These are phyloP conservation scores for Beauveria sp. DNA, from an alignment of 2,329 filamentous ascomycete genomes.

Conservation along the genomic window DNA sequence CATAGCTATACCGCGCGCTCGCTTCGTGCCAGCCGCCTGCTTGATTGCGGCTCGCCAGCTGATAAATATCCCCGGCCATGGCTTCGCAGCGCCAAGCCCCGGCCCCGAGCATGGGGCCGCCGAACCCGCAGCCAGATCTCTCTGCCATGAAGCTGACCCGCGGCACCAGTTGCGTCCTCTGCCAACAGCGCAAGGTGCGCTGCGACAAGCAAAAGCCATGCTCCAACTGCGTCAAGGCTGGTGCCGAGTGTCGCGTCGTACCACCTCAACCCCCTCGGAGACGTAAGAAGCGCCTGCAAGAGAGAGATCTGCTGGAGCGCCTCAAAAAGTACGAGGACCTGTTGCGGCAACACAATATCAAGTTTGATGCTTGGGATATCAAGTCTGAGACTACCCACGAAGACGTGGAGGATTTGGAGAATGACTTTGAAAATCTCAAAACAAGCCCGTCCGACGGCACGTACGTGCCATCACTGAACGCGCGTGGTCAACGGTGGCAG, in stretches of 20 bases:
- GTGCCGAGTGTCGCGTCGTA: conserved; percentile 53
- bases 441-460: conserved; percentile 40
- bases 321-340: conserved; percentile 61
- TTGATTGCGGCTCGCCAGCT: neutral
- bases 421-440: conserved; percentile 47
- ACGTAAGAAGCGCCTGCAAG: conserved; percentile 57
- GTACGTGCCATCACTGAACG: conserved; percentile 19
- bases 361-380: conserved; percentile 37
- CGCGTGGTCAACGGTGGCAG: neutral
- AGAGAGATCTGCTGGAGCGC: conserved; percentile 63
- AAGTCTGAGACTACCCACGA: conserved; percentile 28
- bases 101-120: conserved; percentile 1
- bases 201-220: conserved; percentile 69
- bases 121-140: conserved; percentile 26
- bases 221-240: conserved; percentile 57
- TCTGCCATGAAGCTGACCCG: conserved; percentile 47
- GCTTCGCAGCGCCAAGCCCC: conserved; percentile 5
- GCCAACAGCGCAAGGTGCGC: conserved; percentile 68
- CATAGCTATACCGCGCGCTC: neutral
- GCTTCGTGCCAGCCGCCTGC: neutral
- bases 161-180: conserved; percentile 60
- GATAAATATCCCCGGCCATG: conserved; percentile 6
- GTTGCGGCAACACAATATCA: conserved; percentile 56
- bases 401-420: conserved; percentile 48
- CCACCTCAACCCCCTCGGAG: conserved; percentile 49